phyloP scores from a whole-genome alignment of 2,329 filamentous ascomycete species.

The Alternaria novae-zelandiae region DNA sequence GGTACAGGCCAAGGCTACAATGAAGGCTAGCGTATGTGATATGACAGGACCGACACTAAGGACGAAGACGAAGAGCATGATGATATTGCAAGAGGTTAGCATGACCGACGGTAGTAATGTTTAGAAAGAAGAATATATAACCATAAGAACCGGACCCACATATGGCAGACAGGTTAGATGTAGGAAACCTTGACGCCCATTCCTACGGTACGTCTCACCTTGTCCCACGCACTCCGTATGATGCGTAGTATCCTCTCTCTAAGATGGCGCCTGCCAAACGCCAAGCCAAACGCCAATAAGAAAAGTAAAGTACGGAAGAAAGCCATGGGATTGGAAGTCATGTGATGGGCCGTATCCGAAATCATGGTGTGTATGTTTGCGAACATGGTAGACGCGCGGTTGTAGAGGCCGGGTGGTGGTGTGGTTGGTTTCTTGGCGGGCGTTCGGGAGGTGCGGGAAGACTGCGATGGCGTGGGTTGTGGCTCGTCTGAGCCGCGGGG shows the following conservation, averaged over 20 bases:
- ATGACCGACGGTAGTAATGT: not conserved
- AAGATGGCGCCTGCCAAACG: conserved; percentile 76
- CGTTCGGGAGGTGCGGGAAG: conserved; percentile 33
- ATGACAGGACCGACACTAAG: not conserved
- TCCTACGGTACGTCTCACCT: conserved; percentile 81
- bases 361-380: conserved; percentile 57
- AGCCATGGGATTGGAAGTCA: conserved; percentile 62
- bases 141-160: not conserved
- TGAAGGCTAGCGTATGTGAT: not conserved
- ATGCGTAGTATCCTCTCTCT: conserved; percentile 75
- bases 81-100: not conserved
- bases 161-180: conserved; percentile 62
- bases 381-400: conserved; percentile 54
- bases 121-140: not conserved
- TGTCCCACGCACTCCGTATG: conserved; percentile 75
- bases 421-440: conserved; percentile 41
- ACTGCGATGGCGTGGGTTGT: conserved; percentile 34
- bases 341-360: conserved; percentile 57
- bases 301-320: conserved; percentile 74
- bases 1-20: not conserved
- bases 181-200: conserved; percentile 99
- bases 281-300: conserved; percentile 75
- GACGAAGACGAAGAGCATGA: not conserved
- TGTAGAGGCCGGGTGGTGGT: conserved; percentile 48
- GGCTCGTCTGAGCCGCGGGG: conserved; percentile 41